These are phyloP conservation scores for Naganishia vishniacii DNA, from an alignment of 768 basidiomycete species.

Conservation along the genomic window DNA sequence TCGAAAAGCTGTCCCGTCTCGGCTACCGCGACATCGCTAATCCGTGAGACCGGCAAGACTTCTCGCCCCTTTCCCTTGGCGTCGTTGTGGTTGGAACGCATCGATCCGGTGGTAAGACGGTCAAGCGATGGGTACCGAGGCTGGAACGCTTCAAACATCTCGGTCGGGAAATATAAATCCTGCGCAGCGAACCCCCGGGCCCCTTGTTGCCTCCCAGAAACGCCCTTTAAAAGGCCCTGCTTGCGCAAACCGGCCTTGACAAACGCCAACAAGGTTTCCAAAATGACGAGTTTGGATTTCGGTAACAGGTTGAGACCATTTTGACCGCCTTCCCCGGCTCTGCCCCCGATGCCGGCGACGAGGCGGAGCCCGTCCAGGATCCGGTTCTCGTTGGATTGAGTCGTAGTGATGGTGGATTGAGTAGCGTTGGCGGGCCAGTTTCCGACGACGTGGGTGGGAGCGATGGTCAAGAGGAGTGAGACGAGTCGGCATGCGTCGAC, in stretches of 20 bases:
- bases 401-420: slow-evolving; percentile 29
- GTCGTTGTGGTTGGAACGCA: background rate
- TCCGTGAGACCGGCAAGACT: background rate
- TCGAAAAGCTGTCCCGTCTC: slow-evolving; percentile 20
- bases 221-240: slow-evolving; percentile 15
- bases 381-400: slow-evolving; percentile 31
- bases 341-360: slow-evolving; percentile 42
- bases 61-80: slow-evolving; percentile 21
- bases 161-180: slow-evolving; percentile 20
- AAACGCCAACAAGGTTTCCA: slow-evolving; percentile 40
- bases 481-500: slow-evolving; percentile 80
- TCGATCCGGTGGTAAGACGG: too few relatives aligned
- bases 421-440: slow-evolving; percentile 57
- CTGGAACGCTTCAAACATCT: slow-evolving; percentile 22
- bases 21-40: background rate
- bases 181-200: background rate
- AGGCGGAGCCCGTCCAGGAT: slow-evolving; percentile 45
- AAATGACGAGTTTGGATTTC: slow-evolving; percentile 37
- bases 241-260: slow-evolving; percentile 26
- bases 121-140: background rate
- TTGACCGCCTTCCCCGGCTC: slow-evolving; percentile 35
- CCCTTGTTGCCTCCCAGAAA: background rate
- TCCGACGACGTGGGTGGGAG: slow-evolving; percentile 62
- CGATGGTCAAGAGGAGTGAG: slow-evolving; percentile 64
- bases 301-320: slow-evolving; percentile 32